Conservation (phyloP, 2,329 filamentous ascomycete genomes). For the Periconia digitata region DNA sequence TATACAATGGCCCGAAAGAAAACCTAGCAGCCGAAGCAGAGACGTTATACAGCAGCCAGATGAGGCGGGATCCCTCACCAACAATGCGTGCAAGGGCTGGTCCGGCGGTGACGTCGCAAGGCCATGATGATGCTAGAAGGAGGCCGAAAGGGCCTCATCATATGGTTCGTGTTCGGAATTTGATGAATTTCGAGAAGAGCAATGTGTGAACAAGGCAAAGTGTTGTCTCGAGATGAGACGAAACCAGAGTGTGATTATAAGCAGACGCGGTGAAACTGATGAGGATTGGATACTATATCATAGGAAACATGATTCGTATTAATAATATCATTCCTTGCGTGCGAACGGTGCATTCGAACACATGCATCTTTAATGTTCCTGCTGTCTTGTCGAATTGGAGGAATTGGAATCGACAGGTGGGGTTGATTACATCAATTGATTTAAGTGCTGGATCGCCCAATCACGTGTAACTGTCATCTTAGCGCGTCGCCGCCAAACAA, state of each 20-base stretch:
- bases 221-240: too few species aligned
- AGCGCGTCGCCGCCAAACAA: conserved; percentile 9
- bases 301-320: too few species aligned
- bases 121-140: not conserved
- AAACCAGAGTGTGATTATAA: too few species aligned
- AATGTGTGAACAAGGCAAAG: too few species aligned
- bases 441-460: conserved; percentile 4
- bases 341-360: too few species aligned
- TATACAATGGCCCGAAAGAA: not conserved
- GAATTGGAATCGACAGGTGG: too few species aligned
- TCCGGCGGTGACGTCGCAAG: not conserved
- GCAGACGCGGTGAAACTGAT: too few species aligned
- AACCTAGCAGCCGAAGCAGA: not conserved
- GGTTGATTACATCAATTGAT: not conserved
- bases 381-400: too few species aligned
- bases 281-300: too few species aligned
- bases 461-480: conserved; percentile 16
- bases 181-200: too few species aligned
- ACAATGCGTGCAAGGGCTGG: not conserved
- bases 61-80: not conserved
- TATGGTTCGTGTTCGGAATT: not conserved
- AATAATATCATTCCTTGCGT: too few species aligned
- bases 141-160: not conserved
- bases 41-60: not conserved
- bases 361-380: too few species aligned